These are phyloP conservation scores for Lentinula novae-zelandiae DNA, from an alignment of 1,284 basidiomycete species.

Conservation along the genomic window DNA sequence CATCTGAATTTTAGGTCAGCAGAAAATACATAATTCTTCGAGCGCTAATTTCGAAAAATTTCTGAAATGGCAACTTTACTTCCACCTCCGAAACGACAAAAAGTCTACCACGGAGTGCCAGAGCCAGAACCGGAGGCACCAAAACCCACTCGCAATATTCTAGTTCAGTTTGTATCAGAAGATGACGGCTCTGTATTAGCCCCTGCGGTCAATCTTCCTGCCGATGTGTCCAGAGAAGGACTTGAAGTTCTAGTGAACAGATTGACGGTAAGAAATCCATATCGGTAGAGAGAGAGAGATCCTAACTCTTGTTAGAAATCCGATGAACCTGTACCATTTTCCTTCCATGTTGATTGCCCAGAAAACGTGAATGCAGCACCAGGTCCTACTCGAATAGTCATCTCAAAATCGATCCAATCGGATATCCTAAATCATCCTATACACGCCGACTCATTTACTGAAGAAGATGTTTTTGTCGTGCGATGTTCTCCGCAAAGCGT, in stretches of 20 bases:
- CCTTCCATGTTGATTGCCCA: slow-evolving; percentile 79
- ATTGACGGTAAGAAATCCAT: slow-evolving; percentile 36
- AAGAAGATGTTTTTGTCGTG: slow-evolving; percentile 85
- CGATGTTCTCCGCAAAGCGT: slow-evolving; percentile 94
- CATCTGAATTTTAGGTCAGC: neutral
- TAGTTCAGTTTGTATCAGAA: slow-evolving; percentile 90
- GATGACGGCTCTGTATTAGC: slow-evolving; percentile 79
- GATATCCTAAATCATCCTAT: slow-evolving; percentile 76
- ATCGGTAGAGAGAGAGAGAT: neutral
- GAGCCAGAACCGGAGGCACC: slow-evolving; percentile 55
- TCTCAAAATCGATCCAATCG: slow-evolving; percentile 73
- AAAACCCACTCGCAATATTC: slow-evolving; percentile 63
- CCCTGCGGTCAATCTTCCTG: slow-evolving; percentile 84
- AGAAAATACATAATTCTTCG: neutral
- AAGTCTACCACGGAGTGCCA: slow-evolving; percentile 71
- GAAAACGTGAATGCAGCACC: slow-evolving; percentile 44
- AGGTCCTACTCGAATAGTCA: slow-evolving; percentile 73
- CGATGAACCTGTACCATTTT: slow-evolving; percentile 87
- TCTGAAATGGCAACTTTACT: slow-evolving; percentile 73
- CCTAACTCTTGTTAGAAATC: slow-evolving; percentile 5
- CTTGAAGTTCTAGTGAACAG: slow-evolving; percentile 86
- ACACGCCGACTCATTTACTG: slow-evolving; percentile 55
- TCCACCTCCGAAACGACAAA: slow-evolving; percentile 83
- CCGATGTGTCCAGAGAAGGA: slow-evolving; percentile 81
- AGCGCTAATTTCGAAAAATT: neutral